These are phyloP conservation scores for Knufia petricola DNA, from an alignment of 2,329 filamentous ascomycete genomes.

Conservation along the genomic window DNA sequence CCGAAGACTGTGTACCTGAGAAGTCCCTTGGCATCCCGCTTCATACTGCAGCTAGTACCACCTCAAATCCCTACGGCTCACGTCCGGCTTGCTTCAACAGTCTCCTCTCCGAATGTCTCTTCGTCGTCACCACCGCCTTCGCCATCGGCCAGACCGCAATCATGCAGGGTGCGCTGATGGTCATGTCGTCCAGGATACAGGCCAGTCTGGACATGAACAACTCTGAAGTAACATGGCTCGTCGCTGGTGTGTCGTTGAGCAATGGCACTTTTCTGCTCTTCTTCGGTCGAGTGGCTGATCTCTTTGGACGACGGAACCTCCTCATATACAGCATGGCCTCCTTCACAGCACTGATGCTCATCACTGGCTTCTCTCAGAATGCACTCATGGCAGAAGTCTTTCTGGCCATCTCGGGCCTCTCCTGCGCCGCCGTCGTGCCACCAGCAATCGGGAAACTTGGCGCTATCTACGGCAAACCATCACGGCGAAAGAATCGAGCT, in stretches of 20 bases:
- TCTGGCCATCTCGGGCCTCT: constrained; percentile 55
- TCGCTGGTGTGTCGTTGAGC: constrained; percentile 51
- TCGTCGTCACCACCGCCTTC: constrained; percentile 58
- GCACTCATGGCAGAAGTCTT: constrained; percentile 53
- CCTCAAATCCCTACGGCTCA: constrained; percentile 1
- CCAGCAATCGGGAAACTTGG: constrained; percentile 57
- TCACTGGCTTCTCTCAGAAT: constrained; percentile 50
- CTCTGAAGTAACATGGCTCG: constrained; percentile 59
- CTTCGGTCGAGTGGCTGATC: constrained; percentile 56
- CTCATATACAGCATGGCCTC: constrained; percentile 52
- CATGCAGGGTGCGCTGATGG: constrained; percentile 48
- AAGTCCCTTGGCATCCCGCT: constrained; percentile 1
- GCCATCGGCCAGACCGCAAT: constrained; percentile 56
- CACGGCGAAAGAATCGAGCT: constrained; percentile 52
- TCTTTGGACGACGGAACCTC: constrained; percentile 54
- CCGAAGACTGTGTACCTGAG: neutral
- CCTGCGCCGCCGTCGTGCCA: constrained; percentile 53
- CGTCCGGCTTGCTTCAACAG: constrained; percentile 53
- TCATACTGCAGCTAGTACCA: neutral
- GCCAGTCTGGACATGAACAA: constrained; percentile 52
- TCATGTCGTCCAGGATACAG: constrained; percentile 54
- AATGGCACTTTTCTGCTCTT: constrained; percentile 57
- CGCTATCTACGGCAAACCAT: constrained; percentile 52
- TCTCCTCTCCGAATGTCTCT: constrained; percentile 54
- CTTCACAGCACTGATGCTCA: constrained; percentile 48